Evolutionary conservation across 129 eudicot genomes (phyloP).

Genomic region (Kitagawia praeruptora): DNA sequence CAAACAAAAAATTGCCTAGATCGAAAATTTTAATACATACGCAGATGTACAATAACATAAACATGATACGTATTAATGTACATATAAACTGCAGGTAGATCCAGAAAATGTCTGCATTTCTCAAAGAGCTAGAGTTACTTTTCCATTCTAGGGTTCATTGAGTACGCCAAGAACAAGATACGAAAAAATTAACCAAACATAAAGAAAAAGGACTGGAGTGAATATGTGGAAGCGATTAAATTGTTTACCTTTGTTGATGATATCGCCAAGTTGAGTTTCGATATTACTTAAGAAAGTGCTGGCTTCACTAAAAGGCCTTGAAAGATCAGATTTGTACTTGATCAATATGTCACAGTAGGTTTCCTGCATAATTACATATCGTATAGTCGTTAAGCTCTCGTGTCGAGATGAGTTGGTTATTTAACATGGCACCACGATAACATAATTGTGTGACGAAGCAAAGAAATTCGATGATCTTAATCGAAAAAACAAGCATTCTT

Average conservation of each 20-base stretch:
- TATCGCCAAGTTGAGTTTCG: constrained; percentile 66
- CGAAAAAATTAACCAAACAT: not conserved
- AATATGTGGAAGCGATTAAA: no score
- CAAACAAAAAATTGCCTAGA: not conserved
- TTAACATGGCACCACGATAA: not conserved
- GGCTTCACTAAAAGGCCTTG: constrained; percentile 94
- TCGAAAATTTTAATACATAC: not conserved
- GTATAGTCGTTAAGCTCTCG: no score
- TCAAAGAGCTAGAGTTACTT: no score
- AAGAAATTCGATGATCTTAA: not conserved
- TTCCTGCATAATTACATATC: constrained; percentile 36
- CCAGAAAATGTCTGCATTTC: not conserved
- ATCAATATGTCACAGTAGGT: constrained; percentile 60
- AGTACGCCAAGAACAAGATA: constrained; percentile 6
- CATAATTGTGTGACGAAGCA: not conserved
- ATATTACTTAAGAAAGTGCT: constrained; percentile 68
- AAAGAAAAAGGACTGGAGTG: not conserved
- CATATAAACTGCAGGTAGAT: not conserved
- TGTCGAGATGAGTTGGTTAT: not conserved
- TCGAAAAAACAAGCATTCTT: not conserved
- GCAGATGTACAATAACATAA: not conserved
- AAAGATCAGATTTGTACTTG: constrained; percentile 87
- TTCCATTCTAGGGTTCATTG: constrained; percentile 19
- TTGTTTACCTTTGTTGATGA: constrained; percentile 61
- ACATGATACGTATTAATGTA: not conserved